These are phyloP conservation scores for Amoeboaphelidium protococcarum DNA, from an alignment of 371 early-diverging fungal species.

Conservation along the genomic window DNA sequence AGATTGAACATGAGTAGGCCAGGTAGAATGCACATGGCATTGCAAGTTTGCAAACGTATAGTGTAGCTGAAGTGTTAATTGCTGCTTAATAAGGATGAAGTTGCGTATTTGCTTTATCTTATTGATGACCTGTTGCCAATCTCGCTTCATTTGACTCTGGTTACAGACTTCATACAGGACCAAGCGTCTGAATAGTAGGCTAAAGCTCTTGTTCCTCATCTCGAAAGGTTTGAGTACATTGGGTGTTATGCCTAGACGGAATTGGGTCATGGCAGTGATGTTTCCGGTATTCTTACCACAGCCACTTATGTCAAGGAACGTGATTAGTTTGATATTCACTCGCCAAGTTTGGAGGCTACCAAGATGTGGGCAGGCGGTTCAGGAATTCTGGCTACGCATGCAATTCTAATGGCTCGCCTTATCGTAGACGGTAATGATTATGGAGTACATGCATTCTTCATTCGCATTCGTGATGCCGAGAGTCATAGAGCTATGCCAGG, in stretches of 20 bases:
- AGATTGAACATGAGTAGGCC: not conserved
- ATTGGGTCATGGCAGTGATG: conserved; percentile 43
- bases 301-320: conserved; percentile 51
- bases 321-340: conserved; percentile 57
- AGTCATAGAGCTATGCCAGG: conserved; percentile 48
- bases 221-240: conserved; percentile 39
- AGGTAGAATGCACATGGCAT: not conserved
- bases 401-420: conserved; percentile 60
- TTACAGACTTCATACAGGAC: conserved; percentile 40
- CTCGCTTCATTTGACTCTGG: conserved; percentile 30
- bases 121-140: conserved; percentile 20
- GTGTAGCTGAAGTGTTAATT: not conserved
- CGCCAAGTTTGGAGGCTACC: conserved; percentile 55
- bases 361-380: conserved; percentile 83
- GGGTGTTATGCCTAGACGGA: conserved; percentile 69
- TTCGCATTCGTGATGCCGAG: conserved; percentile 49
- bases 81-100: not conserved
- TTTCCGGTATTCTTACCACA: conserved; percentile 62
- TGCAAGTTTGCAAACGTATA: not conserved
- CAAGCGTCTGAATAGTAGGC: conserved; percentile 53
- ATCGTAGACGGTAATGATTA: conserved; percentile 42
- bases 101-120: conserved; percentile 1
- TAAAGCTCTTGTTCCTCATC: conserved; percentile 38
- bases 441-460: conserved; percentile 63
- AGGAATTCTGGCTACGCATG: conserved; percentile 38